Conservation (phyloP, 495 filamentous ascomycete genomes). For the Chaetomium tenue region DNA sequence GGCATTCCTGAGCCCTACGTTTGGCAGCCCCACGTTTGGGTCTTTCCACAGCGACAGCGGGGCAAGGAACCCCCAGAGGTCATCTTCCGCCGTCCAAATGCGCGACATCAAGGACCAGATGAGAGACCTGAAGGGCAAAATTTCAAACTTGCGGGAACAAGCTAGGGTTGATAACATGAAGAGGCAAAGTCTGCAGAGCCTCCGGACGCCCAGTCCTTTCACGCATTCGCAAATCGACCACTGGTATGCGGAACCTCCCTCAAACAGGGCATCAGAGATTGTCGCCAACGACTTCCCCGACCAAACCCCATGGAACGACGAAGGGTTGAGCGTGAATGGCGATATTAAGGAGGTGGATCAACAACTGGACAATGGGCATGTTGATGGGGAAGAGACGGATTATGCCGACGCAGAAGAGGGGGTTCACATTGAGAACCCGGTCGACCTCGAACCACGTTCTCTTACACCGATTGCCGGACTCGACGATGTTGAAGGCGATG, state of each 20-base stretch:
- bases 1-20: slow-evolving; percentile 42
- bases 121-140: slow-evolving; percentile 87
- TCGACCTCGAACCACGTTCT: slow-evolving; percentile 16
- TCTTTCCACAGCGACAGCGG: slow-evolving; percentile 32
- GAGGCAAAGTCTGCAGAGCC: slow-evolving; percentile 76
- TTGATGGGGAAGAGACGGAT: slow-evolving; percentile 25
- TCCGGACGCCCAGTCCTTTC: slow-evolving; percentile 82
- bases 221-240: slow-evolving; percentile 66
- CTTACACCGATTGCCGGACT: neutral
- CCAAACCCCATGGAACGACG: slow-evolving; percentile 39
- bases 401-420: slow-evolving; percentile 24
- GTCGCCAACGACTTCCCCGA: slow-evolving; percentile 20
- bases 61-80: slow-evolving; percentile 42
- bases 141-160: slow-evolving; percentile 79
- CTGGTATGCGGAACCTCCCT: slow-evolving; percentile 61
- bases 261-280: slow-evolving; percentile 29
- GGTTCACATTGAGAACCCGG: slow-evolving; percentile 16
- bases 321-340: slow-evolving; percentile 36
- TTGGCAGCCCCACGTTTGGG: slow-evolving; percentile 40
- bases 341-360: slow-evolving; percentile 14
- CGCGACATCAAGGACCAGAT: slow-evolving; percentile 87
- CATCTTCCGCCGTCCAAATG: slow-evolving; percentile 66
- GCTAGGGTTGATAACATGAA: slow-evolving; percentile 79
- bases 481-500: slow-evolving; percentile 26
- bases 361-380: slow-evolving; percentile 8